These are phyloP conservation scores for Crucibulum laeve DNA, from an alignment of 768 basidiomycete species.

Conservation along the genomic window DNA sequence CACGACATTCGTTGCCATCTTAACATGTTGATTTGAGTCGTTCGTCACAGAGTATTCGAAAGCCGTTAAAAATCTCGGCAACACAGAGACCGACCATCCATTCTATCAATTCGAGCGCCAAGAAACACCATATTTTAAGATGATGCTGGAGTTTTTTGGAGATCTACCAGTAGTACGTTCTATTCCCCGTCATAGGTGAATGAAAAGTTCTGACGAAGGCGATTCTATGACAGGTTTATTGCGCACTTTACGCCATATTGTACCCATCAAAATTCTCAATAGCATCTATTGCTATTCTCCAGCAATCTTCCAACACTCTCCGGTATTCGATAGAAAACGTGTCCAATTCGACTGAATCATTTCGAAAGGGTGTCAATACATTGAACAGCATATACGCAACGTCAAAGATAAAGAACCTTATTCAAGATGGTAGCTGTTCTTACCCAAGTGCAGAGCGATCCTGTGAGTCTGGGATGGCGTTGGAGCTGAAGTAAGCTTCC, in stretches of 20 bases:
- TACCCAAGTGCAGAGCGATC: conserved; percentile 16
- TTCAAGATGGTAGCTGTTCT: conserved; percentile 18
- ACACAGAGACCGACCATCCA: conserved; percentile 16
- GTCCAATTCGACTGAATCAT: conserved; percentile 10
- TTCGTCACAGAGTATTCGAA: conserved; percentile 22
- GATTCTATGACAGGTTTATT: conserved; percentile 25
- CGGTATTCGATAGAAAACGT: conserved; percentile 17
- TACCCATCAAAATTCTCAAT: conserved; percentile 31
- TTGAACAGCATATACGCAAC: conserved; percentile 29
- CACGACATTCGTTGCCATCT: neutral
- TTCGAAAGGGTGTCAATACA: conserved; percentile 19
- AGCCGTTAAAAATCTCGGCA: conserved; percentile 15
- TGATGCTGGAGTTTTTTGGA: conserved; percentile 14
- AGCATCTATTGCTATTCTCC: conserved; percentile 34
- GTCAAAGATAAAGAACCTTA: conserved; percentile 13
- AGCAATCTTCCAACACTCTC: conserved; percentile 27
- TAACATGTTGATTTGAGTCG: neutral
- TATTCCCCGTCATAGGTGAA: neutral
- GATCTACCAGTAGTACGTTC: conserved; percentile 27
- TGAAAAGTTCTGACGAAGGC: neutral
- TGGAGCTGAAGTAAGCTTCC: conserved; percentile 20
- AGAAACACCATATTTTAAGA: conserved; percentile 8
- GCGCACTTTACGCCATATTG: conserved; percentile 24
- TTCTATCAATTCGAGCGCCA: conserved; percentile 10
- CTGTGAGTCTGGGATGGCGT: conserved; percentile 19